Evolutionary conservation across 768 basidiomycete genomes (phyloP), one percentile per base, ranked within the genome.

Genomic region (Psilocybe tampanensis): DNA sequence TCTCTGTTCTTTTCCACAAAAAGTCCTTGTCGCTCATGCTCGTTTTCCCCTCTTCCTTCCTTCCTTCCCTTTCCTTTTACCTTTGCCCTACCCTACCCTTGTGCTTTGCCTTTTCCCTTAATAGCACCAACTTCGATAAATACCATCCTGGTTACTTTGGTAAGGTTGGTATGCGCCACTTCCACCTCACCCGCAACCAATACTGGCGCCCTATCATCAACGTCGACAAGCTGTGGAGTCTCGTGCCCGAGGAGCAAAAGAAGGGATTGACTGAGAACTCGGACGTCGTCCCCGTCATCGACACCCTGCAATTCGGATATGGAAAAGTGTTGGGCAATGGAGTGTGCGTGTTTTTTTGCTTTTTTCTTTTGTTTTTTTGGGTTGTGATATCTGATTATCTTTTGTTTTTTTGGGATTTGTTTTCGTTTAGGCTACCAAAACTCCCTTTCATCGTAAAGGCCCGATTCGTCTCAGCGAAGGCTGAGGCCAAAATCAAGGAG

Each of bases 61-160:
- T n/a, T n/a, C n/a, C n/a, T n/a, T n/a, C n/a, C n/a, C n/a, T n/a
- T n/a, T n/a, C n/a, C n/a, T n/a, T n/a, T n/a, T n/a, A n/a, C n/a
- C n/a, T n/a, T n/a, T n/a, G n/a, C n/a, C n/a, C n/a, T n/a, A n/a
- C n/a, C n/a, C n/a, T n/a, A n/a, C n/a, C n/a, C n/a, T n/a, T n/a
- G n/a, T n/a, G n/a, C n/a, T n/a, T n/a, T n/a, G n/a, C n/a, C n/a
- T n/a, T n/a, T n/a, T n/a, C n/a, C n/a, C n/a, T 44, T 12, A 55
- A 41, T 54, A 93, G 95, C 60, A 95, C 90, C 71, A 97, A 98
- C 82, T 92, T 96, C 72, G 95, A 96, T 79, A 96, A 96, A 80
- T 98, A 94, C 90, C 95, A 98, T 80, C 95, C 95, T 75, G 95
- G 95, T 92, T 98, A 98, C 94, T 98, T 96, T 76, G 95, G 95